Conservation (phyloP, 148 eudicot genomes). For the Rhododendron henanense region DNA sequence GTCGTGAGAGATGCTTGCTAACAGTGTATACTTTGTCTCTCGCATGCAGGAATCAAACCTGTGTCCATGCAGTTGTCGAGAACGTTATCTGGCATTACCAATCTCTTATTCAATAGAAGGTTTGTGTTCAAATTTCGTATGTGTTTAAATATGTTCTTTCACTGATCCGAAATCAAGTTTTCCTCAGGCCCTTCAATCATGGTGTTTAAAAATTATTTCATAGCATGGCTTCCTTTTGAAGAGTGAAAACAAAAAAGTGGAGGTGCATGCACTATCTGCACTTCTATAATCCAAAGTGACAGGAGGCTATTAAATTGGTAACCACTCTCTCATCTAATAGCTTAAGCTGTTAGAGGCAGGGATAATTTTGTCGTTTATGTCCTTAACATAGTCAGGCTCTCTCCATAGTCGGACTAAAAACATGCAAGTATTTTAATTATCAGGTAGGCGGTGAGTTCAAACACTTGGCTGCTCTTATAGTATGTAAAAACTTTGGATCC, state of each 20-base stretch:
- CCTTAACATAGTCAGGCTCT: background rate
- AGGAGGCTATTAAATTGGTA: background rate
- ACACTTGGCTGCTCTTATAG: background rate
- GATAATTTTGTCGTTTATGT: background rate
- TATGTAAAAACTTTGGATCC: background rate
- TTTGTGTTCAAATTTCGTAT: conserved; percentile 9
- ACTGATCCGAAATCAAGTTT: background rate
- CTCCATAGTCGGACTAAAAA: background rate
- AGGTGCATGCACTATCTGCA: background rate
- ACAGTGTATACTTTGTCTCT: background rate
- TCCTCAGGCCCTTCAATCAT: background rate
- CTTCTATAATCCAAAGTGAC: background rate
- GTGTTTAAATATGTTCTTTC: background rate
- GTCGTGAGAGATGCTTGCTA: background rate
- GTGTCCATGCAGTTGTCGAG: conserved; percentile 56
- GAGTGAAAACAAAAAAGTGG: background rate
- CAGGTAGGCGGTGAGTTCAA: background rate
- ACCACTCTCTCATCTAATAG: background rate
- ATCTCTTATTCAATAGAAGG: conserved; percentile 77
- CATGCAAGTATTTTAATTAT: background rate
- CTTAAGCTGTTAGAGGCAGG: background rate
- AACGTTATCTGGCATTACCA: conserved; percentile 51
- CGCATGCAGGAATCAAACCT: conserved; percentile 49
- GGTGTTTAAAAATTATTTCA: background rate
- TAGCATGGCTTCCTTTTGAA: background rate